Conservation (phyloP, 805 yeast genomes). For the Ogataea pini region DNA sequence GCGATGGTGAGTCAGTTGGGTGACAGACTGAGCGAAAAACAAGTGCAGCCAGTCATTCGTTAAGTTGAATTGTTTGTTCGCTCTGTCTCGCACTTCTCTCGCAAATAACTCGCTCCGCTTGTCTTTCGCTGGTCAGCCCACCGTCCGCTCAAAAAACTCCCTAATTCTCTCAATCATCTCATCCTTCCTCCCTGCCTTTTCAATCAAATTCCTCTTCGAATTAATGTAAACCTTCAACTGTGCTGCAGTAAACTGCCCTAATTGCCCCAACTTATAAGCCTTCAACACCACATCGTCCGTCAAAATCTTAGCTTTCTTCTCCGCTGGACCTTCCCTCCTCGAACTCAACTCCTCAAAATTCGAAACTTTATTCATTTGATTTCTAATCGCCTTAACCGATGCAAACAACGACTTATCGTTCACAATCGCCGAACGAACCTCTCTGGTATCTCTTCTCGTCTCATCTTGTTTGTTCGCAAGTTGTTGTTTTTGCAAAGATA, state of each 20-base stretch:
- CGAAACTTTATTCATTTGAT: slow-evolving; percentile 25
- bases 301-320: slow-evolving; percentile 22
- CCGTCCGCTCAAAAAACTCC: slow-evolving; percentile 19
- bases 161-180: slow-evolving; percentile 45
- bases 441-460: slow-evolving; percentile 17
- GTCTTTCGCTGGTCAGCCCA: background rate
- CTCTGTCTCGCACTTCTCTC: no score
- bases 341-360: slow-evolving; percentile 23
- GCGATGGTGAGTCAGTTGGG: no score
- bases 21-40: no score
- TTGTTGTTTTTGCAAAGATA: slow-evolving; percentile 20
- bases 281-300: slow-evolving; percentile 42
- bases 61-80: no score
- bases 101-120: no score
- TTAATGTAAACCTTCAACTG: slow-evolving; percentile 44
- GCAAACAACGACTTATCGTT: slow-evolving; percentile 6
- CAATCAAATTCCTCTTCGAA: slow-evolving; percentile 38
- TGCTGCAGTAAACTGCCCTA: slow-evolving; percentile 41
- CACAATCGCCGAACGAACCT: slow-evolving; percentile 16
- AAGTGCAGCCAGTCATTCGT: no score
- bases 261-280: slow-evolving; percentile 41
- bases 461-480: slow-evolving; percentile 25
- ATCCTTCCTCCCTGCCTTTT: slow-evolving; percentile 40
- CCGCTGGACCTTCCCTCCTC: slow-evolving; percentile 8
- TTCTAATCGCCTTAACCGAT: slow-evolving; percentile 21